Evolutionary conservation across 306 rosid species (phyloP), one percentile per base, ranked within the genome.

Genomic region (Abrus pulchellus): DNA sequence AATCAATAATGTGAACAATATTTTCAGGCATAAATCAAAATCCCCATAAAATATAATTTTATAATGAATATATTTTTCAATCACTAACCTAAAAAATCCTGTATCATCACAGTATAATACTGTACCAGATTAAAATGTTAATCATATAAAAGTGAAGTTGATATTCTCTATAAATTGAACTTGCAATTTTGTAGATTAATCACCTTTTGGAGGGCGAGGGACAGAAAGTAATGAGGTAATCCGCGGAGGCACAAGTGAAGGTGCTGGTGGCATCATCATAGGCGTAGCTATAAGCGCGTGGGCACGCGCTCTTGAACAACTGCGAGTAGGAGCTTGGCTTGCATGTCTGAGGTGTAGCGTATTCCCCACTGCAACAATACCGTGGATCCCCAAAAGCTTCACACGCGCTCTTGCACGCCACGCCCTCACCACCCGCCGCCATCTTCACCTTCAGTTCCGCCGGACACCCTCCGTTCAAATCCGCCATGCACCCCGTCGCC

Each of bases 351-450:
- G 97, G 97, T 0, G 79, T 89, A 2, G 75, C 87, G 49, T 91
- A 93, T 5, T 81, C 86, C 1, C 97, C 97, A n/a, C 89, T 91
- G 7, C 97, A 93, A 36, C 97, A 93, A 62, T 89, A 93, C 49
- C 59, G 77, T 1, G 96, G 89, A 50, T 89, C 94, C 1, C 96
- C 90, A 7, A 93, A 89, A 0, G 93, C 97, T 56, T 82, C 97
- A 29, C 97, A 93, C 28, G 96, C 97, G 84, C 97, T 93, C 41
- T 85, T 90, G 52, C 97, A 92, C 7, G 89, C 97, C 60, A 92
- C 93, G 61, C 87, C 33, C 40, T 67, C 78, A 0, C 60, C 45
- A 40, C 74, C 68, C 41, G 56, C 57, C 70, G 69, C 41, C 28
- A 38, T 41, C 67, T 3, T 52, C 60, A 86, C 83, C 66, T 75